A percentile compares a stretch with the other conserved stretches of the same genome.
These are phyloP conservation scores for Miscanthus lutarioriparius DNA, from an alignment of 176 grass and related monocot species.

Conservation along the genomic window DNA sequence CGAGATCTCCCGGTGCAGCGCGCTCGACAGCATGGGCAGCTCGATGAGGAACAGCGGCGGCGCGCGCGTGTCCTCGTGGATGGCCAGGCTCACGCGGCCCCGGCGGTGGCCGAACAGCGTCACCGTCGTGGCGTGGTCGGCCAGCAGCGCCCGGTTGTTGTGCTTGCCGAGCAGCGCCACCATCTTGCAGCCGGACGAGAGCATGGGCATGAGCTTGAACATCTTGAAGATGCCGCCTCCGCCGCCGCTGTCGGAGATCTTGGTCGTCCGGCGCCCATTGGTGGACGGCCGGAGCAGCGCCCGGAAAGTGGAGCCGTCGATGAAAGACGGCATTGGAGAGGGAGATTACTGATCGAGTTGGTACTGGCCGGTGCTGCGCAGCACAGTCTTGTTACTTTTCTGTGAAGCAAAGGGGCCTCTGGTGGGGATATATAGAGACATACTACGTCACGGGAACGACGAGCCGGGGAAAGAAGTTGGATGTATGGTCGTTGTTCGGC, in stretches of 20 bases:
- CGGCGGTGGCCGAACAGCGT: conserved; percentile 77
- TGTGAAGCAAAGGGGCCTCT: conserved; percentile 40
- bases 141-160: conserved; percentile 57
- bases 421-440: conserved; percentile 53
- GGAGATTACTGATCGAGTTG: conserved; percentile 11
- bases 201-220: conserved; percentile 97
- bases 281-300: conserved; percentile 65
- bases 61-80: conserved; percentile 91
- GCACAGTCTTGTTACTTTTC: conserved; percentile 16
- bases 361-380: background rate
- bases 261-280: conserved; percentile 53
- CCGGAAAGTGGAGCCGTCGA: conserved; percentile 58
- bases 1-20: conserved; percentile 82
- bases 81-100: conserved; percentile 71
- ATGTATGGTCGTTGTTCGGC: conserved; percentile 40
- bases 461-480: conserved; percentile 23
- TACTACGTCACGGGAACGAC: background rate
- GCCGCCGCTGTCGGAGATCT: conserved; percentile 24
- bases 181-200: conserved; percentile 95
- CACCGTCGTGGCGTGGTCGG: conserved; percentile 78
- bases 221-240: conserved; percentile 68
- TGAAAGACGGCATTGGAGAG: conserved; percentile 63
- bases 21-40: conserved; percentile 73
- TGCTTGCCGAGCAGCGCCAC: conserved; percentile 73
- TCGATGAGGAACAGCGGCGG: conserved; percentile 84